phyloP scores from a whole-genome alignment of 192 early-diverging fungal species.

The Pilaira anomala region DNA sequence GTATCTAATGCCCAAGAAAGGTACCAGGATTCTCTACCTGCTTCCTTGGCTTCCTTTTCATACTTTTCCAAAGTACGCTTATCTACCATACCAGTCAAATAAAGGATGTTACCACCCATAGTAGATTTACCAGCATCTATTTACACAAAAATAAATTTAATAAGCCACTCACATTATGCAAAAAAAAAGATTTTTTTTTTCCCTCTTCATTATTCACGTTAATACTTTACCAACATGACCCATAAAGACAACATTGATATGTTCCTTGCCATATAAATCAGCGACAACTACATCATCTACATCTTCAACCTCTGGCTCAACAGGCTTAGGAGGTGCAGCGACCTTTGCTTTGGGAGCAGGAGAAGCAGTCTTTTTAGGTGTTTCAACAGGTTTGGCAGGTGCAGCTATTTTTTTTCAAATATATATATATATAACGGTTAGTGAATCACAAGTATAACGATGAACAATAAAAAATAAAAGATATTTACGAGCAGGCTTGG shows the following conservation, averaged over 20 bases:
- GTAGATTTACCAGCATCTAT: conserved; percentile 94
- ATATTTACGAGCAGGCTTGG: conserved; percentile 9
- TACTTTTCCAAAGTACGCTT: conserved; percentile 99
- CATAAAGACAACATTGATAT: conserved; percentile 97
- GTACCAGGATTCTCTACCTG: conserved; percentile 96
- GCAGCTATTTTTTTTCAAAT: not conserved
- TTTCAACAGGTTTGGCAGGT: conserved; percentile 35
- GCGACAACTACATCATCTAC: conserved; percentile 55
- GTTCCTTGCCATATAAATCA: conserved; percentile 86
- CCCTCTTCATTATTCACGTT: not conserved
- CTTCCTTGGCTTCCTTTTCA: conserved; percentile 97
- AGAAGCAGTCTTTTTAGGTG: conserved; percentile 18
- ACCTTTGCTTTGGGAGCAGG: conserved; percentile 33
- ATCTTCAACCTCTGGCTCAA: conserved; percentile 50
- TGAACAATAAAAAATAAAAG: too few relatives aligned
- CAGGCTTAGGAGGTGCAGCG: conserved; percentile 33
- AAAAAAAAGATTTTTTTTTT: not conserved
- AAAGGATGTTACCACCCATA: conserved; percentile 96
- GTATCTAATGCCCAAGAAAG: conserved; percentile 98
- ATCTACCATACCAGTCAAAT: conserved; percentile 98
- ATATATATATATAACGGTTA: too few relatives aligned
- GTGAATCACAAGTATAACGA: too few relatives aligned
- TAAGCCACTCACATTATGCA: not conserved
- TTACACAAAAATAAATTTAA: conserved; percentile 1
- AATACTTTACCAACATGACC: conserved; percentile 87